These are phyloP conservation scores for Yamadazyma friedrichii DNA, from an alignment of 1,139 yeast genomes.

Conservation along the genomic window DNA sequence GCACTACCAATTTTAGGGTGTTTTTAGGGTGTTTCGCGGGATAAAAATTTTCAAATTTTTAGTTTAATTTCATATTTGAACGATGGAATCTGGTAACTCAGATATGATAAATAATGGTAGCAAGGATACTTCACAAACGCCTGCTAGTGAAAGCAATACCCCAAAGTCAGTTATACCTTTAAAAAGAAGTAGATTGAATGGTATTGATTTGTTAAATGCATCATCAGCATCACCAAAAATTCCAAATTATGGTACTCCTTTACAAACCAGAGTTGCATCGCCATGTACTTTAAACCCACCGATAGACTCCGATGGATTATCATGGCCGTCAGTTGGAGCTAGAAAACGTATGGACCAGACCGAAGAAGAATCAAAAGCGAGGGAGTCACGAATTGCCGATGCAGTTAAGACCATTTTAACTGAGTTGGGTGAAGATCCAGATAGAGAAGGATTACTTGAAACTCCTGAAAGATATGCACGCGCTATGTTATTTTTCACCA, in stretches of 20 bases:
- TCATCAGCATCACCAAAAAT: neutral
- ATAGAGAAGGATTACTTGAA: constrained; percentile 85
- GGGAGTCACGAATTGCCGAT: constrained; percentile 75
- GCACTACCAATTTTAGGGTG: too few species aligned
- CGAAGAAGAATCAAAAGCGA: constrained; percentile 54
- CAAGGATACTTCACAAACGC: neutral
- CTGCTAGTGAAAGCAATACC: neutral
- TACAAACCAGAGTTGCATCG: constrained; percentile 75
- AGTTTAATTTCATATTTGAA: neutral
- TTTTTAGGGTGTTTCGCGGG: too few species aligned
- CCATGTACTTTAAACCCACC: constrained; percentile 85
- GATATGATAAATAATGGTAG: neutral
- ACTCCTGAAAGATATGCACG: constrained; percentile 96
- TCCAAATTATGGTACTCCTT: constrained; percentile 37
- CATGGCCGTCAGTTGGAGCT: constrained; percentile 95
- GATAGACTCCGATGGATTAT: constrained; percentile 83
- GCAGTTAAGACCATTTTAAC: constrained; percentile 81
- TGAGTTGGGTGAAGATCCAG: constrained; percentile 90
- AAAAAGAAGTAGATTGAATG: constrained; percentile 5
- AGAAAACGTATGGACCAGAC: constrained; percentile 68
- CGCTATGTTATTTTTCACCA: constrained; percentile 93
- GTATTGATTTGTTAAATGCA: neutral
- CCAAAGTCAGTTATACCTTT: constrained; percentile 7
- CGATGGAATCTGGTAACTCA: neutral
- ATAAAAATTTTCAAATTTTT: constrained; percentile 5